Evolutionary conservation across 2,329 filamentous ascomycete genomes (phyloP).

Genomic region (Alternaria sp.): DNA sequence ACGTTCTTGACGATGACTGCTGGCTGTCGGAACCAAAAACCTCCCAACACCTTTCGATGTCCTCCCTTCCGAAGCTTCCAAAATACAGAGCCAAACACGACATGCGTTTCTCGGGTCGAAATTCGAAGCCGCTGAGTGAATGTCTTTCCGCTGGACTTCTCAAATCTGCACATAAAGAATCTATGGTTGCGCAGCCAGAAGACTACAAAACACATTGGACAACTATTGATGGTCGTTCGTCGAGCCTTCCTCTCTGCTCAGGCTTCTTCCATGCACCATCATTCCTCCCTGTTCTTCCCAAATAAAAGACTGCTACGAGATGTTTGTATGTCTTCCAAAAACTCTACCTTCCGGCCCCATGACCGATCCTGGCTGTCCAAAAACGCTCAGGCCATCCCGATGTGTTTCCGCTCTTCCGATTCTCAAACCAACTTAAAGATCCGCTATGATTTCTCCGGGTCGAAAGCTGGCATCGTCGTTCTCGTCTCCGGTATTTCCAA

Average conservation of each 20-base stretch:
- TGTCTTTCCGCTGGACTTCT: neutral
- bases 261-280: neutral
- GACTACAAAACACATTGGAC: neutral
- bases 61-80: neutral
- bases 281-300: neutral
- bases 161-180: neutral
- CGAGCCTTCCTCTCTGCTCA: neutral
- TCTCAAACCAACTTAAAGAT: neutral
- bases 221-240: neutral
- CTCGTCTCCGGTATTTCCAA: neutral
- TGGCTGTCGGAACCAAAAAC: neutral
- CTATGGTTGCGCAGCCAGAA: neutral
- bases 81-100: accelerated
- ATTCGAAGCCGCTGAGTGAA: accelerated
- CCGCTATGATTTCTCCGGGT: neutral
- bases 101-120: too few relatives aligned
- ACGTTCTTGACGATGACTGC: too few relatives aligned
- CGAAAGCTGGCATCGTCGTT: neutral
- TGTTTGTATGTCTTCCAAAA: neutral
- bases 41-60: too few relatives aligned
- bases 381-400: neutral
- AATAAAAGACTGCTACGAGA: too few relatives aligned
- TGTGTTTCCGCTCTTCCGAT: neutral
- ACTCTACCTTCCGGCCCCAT: neutral
- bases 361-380: neutral